Evolutionary conservation across 805 yeast genomes (phyloP), one percentile per base, ranked within the genome.

Genomic region (Candida xyloterini): DNA sequence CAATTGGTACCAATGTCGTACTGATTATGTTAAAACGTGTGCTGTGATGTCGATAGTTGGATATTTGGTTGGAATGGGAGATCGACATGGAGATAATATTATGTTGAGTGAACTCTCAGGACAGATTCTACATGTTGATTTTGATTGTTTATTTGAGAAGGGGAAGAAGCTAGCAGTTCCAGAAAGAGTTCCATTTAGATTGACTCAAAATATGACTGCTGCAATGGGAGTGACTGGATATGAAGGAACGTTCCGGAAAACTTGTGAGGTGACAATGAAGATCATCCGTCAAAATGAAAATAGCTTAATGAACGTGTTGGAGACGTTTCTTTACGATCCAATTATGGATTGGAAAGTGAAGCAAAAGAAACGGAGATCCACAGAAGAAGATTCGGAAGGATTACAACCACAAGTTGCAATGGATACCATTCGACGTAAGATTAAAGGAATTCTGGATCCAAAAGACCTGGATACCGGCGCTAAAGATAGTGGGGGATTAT

Each of bases 1-100:
- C 7, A 67, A 78, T 1, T 93, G 99, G 99, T 84, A 87, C 45
- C 71, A 73, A 30, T 85, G 91, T 1, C 66, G 98, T 40, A 81
- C 80, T 34, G 69, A 71, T 25, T 95, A 76, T 57, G 79, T 86
- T 0, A 70, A 95, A 39, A 79, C 96, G 0, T 70, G 84, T 20
- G 96, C 97, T 0, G 98, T 91, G 0, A 93, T 95, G 99, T 89
- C 97, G 0, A 88, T 93, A 70, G 95, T 91, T 5, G 99, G 99
- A 0, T 87, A 86, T 57, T 78, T 93, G 32, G 70, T 93, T 20
- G 99, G 99, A 7, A 71, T 93, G 35, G 99, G 99, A 16, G 99
- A 93, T 62, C 72, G 99, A 27, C 99, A 93, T 58, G 84, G 96
- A 51, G 99, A 93, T 56, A 93, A 93, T 55, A 78, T 93, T 15